Conservation (phyloP, 1,284 basidiomycete genomes). For the Phylloboletellus chloephorus region DNA sequence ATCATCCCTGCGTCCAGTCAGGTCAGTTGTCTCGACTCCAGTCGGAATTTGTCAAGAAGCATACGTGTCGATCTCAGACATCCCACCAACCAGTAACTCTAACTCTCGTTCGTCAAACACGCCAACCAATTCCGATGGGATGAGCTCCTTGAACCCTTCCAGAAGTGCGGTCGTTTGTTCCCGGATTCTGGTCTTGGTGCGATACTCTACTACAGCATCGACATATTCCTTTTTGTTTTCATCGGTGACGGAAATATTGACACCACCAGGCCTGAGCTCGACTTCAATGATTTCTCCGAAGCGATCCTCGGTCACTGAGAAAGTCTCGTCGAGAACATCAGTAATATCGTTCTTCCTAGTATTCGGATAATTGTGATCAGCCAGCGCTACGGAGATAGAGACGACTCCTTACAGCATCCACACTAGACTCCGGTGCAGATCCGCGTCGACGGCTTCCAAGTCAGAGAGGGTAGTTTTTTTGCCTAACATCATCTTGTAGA, state of each 20-base stretch:
- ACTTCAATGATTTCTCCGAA: conserved; percentile 96
- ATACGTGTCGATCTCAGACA: conserved; percentile 96
- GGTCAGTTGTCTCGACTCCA: conserved; percentile 2
- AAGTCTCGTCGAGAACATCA: conserved; percentile 92
- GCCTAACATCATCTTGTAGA: conserved; percentile 98
- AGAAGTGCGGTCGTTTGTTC: conserved; percentile 97
- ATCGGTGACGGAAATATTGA: conserved; percentile 84
- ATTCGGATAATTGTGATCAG: conserved; percentile 7
- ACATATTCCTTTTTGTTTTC: conserved; percentile 99
- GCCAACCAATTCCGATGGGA: conserved; percentile 91
- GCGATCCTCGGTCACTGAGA: conserved; percentile 90
- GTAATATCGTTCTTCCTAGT: conserved; percentile 91
- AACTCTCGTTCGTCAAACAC: conserved; percentile 98
- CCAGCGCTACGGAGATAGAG: neutral
- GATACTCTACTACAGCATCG: conserved; percentile 89
- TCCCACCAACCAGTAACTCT: conserved; percentile 94
- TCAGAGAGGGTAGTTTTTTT: conserved; percentile 85
- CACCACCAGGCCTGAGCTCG: conserved; percentile 86
- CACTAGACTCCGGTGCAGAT: conserved; percentile 84
- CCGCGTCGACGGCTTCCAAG: conserved; percentile 86
- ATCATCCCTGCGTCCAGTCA: conserved; percentile 53
- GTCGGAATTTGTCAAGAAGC: conserved; percentile 26
- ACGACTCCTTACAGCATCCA: conserved; percentile 87
- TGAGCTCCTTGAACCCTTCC: conserved; percentile 91
- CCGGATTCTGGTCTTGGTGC: conserved; percentile 88